Percentiles rank a stretch among this genome's conserved stretches.
Evolutionary conservation across 73 alveolate genomes (phyloP).

Genomic region (Halteria grandinella): DNA sequence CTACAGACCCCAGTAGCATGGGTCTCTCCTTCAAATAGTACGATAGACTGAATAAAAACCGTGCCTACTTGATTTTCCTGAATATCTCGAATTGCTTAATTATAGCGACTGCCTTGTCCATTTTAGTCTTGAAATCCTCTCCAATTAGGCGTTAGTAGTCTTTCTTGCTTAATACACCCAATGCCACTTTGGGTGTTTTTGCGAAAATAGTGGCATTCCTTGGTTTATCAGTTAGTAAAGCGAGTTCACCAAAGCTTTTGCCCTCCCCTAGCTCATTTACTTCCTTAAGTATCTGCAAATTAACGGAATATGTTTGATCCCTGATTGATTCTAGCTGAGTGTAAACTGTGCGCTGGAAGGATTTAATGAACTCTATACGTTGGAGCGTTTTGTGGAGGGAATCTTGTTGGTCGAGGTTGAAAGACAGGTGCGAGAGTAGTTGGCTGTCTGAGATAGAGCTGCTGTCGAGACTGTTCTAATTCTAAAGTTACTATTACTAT

Average conservation of each 20-base stretch:
- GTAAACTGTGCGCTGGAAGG: not conserved
- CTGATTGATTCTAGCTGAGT: not conserved
- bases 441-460: not conserved
- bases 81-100: constrained; percentile 20
- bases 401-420: too few species aligned
- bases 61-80: not conserved
- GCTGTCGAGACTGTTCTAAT: constrained; percentile 1
- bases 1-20: not conserved
- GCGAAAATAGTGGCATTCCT: constrained; percentile 33
- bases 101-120: constrained; percentile 24
- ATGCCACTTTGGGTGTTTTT: not conserved
- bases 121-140: constrained; percentile 32
- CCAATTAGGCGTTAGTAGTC: constrained; percentile 35
- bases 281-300: constrained; percentile 9
- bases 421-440: not conserved
- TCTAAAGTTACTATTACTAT: not conserved
- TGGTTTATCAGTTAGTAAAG: constrained; percentile 27
- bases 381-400: too few species aligned
- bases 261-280: constrained; percentile 21
- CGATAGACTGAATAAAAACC: constrained; percentile 2
- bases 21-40: constrained; percentile 43
- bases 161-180: constrained; percentile 15
- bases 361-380: too few species aligned
- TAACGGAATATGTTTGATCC: not conserved
- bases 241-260: constrained; percentile 53